Base-by-base conservation (phyloP, 805 yeast genomes). In the Ogataea methanolica region DNA sequence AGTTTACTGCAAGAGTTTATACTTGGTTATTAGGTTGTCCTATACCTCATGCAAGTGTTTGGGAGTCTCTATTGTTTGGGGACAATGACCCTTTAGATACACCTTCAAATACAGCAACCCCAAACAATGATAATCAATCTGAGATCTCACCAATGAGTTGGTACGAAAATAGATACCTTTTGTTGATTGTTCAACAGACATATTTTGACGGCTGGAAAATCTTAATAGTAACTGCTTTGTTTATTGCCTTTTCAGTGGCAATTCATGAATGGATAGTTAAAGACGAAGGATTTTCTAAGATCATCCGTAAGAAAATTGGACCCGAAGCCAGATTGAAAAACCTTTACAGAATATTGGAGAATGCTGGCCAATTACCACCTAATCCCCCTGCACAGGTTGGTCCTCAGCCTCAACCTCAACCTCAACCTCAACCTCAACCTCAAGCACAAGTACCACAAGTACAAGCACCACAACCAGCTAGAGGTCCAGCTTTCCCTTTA, bases 231-330 rank as follows among this genome's bases (percentile, higher is more conserved):
- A 62, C 51, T 61, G 68, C 52, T 33, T 63, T 47, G 48, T 23
- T 51, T 1, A 42, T 59, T 3, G 56, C 58, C 5, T 49, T 57
- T 5, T 42, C 55, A 37, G 37, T 59, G 1, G 53, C 60, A 4
- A 55, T 63, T 19, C 85, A 83, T 59, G 90, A 85, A 55, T 81
- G 85, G 80, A 84, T 85, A 15, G 78, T 79, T 1, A 69, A 81
- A 46, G 95, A 86, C 61, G 80, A 82, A 42, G 89, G 88, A 0
- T 84, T 83, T 61, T 63, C 70, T 29, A 80, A 79, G 58, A 72
- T 84, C 60, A 68, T 85, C 16, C 61, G 74, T 45, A 78, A 72
- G 52, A 77, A 75, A 49, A 77, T 86, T 41, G 94, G 94, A 2
- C 74, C 69, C 42, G 80, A 74, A 51, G 75, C 76, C 37, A 63